phyloP scores from a whole-genome alignment of 805 yeast species.

The Ogataea minuta region DNA sequence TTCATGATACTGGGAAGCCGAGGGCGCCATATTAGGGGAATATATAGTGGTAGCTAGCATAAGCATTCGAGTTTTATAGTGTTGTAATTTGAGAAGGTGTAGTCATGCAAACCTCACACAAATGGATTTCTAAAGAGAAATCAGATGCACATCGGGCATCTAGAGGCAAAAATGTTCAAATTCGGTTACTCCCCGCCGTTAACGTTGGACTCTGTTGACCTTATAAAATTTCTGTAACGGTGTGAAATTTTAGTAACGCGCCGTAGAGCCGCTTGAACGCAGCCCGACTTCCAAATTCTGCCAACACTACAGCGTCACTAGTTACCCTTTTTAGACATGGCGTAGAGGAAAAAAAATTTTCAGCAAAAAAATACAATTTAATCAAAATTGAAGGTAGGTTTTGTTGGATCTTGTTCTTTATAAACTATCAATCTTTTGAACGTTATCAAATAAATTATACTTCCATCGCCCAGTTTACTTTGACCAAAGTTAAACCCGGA shows the following conservation, averaged over 20 bases:
- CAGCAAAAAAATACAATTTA: constrained; percentile 9
- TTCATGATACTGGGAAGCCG: too few species aligned
- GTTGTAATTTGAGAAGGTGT: too few species aligned
- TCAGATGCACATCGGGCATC: too few species aligned
- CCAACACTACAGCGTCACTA: constrained; percentile 7
- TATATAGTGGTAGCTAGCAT: too few species aligned
- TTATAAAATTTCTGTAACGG: background rate
- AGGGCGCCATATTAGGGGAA: too few species aligned
- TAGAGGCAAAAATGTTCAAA: too few species aligned
- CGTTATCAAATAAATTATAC: constrained; percentile 13
- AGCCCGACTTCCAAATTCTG: background rate
- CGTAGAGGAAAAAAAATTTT: constrained; percentile 12
- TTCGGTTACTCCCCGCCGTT: too few species aligned
- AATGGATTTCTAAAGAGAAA: too few species aligned
- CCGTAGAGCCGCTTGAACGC: constrained; percentile 2
- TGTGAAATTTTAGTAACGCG: background rate
- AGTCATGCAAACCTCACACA: too few species aligned
- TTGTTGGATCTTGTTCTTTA: constrained; percentile 15
- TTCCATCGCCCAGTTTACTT: constrained; percentile 18
- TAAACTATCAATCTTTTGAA: constrained; percentile 11
- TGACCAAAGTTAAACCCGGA: constrained; percentile 14
- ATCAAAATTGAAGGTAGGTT: constrained; percentile 9
- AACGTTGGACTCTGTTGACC: too few species aligned
- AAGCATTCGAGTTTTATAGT: too few species aligned
- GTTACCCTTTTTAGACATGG: constrained; percentile 11